These are phyloP conservation scores for Sutorius australiensis DNA, from an alignment of 768 basidiomycete genomes.

Conservation along the genomic window DNA sequence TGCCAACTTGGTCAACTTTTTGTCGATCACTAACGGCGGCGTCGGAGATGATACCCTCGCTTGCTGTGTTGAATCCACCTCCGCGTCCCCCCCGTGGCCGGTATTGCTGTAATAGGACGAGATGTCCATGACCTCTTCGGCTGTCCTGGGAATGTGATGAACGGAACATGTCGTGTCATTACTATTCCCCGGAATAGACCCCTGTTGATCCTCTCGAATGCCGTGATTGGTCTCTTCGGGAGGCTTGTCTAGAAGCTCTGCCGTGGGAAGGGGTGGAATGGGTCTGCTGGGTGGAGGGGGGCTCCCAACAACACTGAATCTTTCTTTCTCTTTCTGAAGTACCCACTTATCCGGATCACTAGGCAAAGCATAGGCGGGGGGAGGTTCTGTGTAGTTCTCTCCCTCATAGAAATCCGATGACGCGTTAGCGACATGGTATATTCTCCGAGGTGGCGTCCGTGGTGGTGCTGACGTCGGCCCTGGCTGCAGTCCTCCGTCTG, in stretches of 20 bases:
- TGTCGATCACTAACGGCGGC: conserved; percentile 33
- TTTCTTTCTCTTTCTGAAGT: conserved; percentile 20
- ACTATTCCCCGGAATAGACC: background rate
- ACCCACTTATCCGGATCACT: background rate
- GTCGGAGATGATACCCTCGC: conserved; percentile 16
- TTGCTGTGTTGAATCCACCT: conserved; percentile 6
- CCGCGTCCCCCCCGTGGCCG: conserved; percentile 6
- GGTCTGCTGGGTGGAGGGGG: conserved; percentile 16
- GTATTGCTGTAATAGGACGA: conserved; percentile 16
- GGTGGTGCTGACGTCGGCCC: conserved; percentile 16
- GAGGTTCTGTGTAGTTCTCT: conserved; percentile 35
- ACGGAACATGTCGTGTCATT: background rate
- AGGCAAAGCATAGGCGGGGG: conserved; percentile 43
- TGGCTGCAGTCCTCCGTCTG: background rate
- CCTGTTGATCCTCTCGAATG: background rate
- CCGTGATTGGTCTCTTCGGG: conserved; percentile 2
- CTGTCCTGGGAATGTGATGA: conserved; percentile 20
- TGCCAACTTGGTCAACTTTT: conserved; percentile 16
- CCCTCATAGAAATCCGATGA: conserved; percentile 24
- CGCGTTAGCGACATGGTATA: conserved; percentile 42
- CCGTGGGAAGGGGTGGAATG: conserved; percentile 15
- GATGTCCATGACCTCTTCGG: conserved; percentile 29
- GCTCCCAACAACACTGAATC: background rate
- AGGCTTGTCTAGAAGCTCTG: conserved; percentile 1
- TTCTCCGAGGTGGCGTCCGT: conserved; percentile 37